These are phyloP conservation scores for Castanea sativa DNA, from an alignment of 306 rosid species.

Conservation along the genomic window DNA sequence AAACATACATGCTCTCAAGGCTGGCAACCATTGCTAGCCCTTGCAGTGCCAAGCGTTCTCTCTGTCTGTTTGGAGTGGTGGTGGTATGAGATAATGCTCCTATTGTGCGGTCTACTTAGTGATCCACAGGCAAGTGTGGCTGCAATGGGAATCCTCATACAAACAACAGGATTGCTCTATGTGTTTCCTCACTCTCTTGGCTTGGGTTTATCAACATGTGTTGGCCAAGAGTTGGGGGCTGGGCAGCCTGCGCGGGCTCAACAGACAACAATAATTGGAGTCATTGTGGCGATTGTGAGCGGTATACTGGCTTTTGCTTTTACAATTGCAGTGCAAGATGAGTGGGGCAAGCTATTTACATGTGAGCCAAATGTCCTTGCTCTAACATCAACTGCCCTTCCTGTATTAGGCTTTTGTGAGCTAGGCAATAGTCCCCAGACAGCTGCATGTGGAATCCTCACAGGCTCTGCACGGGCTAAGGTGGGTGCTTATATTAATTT, in stretches of 20 bases:
- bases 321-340: not conserved
- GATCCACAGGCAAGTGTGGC: slow-evolving; percentile 7
- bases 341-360: slow-evolving; percentile 7
- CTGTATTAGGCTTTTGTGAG: slow-evolving; percentile 6
- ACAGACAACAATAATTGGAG: not conserved
- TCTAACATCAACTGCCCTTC: slow-evolving; percentile 1
- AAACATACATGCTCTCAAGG: not conserved
- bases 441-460: slow-evolving; percentile 10
- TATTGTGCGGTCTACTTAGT: slow-evolving; percentile 1
- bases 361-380: not conserved
- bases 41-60: slow-evolving; percentile 3
- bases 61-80: slow-evolving; percentile 15
- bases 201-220: not conserved
- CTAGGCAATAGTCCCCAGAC: slow-evolving; percentile 8
- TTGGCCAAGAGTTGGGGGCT: slow-evolving; percentile 9
- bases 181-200: slow-evolving; percentile 2
- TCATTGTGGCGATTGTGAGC: not conserved
- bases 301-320: not conserved
- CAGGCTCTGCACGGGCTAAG: slow-evolving; percentile 8
- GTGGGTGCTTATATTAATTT: slow-evolving; percentile 1
- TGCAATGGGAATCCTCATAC: slow-evolving; percentile 10
- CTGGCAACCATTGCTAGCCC: slow-evolving; percentile 2
- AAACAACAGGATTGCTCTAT: slow-evolving; percentile 4
- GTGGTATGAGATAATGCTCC: slow-evolving; percentile 11
- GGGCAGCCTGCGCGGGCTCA: not conserved